A percentile compares a stretch with the other conserved stretches of the same genome.
Conservation (phyloP, 495 filamentous ascomycete genomes). For the Parmelia sp. region DNA sequence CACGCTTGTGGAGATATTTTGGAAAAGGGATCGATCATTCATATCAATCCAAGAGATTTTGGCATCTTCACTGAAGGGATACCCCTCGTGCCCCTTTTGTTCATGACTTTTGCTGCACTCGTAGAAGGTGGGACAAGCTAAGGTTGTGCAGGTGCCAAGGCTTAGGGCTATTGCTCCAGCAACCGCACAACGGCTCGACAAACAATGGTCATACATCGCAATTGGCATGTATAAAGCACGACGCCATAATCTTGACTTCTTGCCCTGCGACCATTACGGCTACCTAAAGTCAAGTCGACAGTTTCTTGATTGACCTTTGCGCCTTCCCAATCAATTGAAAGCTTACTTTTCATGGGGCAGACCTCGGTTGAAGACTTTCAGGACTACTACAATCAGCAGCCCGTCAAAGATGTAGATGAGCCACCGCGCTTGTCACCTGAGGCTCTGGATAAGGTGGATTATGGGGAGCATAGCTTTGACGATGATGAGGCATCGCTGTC, state of each 20-base stretch:
- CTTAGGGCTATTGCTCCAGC: background rate
- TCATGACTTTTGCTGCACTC: too few species aligned
- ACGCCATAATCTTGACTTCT: background rate
- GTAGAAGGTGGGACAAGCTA: too few species aligned
- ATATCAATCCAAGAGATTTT: too few species aligned
- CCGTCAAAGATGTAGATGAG: background rate
- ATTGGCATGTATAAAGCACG: background rate
- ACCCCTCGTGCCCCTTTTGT: too few species aligned
- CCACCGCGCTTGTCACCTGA: background rate
- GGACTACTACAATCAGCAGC: slow-evolving; percentile 15
- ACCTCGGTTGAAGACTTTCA: slow-evolving; percentile 24
- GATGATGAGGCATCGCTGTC: slow-evolving; percentile 21
- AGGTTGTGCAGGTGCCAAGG: background rate
- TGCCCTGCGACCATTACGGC: background rate
- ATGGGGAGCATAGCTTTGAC: slow-evolving; percentile 8
- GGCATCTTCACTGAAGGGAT: too few species aligned
- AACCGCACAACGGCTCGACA: background rate
- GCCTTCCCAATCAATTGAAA: background rate
- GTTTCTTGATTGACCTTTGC: background rate
- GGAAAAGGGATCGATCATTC: too few species aligned
- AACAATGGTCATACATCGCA: background rate
- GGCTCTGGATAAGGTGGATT: slow-evolving; percentile 1
- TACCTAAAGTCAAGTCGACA: background rate
- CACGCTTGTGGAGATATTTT: too few species aligned
- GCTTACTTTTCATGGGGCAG: slow-evolving; percentile 12